Evolutionary conservation across 1,284 basidiomycete species (phyloP), one percentile per base, ranked within the genome.

Genomic region (Anthracocystis walkeri): DNA sequence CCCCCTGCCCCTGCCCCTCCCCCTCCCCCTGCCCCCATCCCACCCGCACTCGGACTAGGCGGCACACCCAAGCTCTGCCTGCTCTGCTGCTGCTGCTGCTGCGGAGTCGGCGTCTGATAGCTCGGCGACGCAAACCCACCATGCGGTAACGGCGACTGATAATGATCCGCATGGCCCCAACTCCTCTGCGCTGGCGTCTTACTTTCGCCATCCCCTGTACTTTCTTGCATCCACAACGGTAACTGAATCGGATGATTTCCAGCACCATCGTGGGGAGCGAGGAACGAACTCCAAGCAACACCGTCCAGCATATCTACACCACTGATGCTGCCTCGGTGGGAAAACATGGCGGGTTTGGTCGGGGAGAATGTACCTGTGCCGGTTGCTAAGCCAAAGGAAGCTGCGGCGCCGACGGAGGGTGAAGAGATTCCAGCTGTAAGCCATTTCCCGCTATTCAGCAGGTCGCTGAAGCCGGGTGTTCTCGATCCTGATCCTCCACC

Each of bases 211-310:
- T 60, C 50, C 3, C 68, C 74, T 0, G 74, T 76, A 11, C 52
- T 58, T 35, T 76, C 74, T 55, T 76, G 74, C 74, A 76, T 76
- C 74, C 74, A 76, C 29, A 76, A 38, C 14, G 74, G 74, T n/a
- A 76, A 40, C 51, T 76, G 74, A 18, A 75, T 65, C 4, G 72
- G 62, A 14, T 65, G 73, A n/a, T 65, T 40, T 3, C 21, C 8
- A 0, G 33, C 18, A 1, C 45, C 31, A 8, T 58, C 65, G n/a
- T 60, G 55, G 1, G 72, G 21, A 0, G 58, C 56, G 14, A 75
- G 61, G 56, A 75, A 66, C 25, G 51, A 62, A 48, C 56, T 65
- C 72, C 72, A 75, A 6, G 54, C 25, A 7, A 65, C 46, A 0
- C 49, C 58, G 46, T 67, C 61, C 5, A 33, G 7, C 46, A 50